These are phyloP conservation scores for Pseudotsuga menziesii DNA, from an alignment of 75 land plant species.

Conservation along the genomic window DNA sequence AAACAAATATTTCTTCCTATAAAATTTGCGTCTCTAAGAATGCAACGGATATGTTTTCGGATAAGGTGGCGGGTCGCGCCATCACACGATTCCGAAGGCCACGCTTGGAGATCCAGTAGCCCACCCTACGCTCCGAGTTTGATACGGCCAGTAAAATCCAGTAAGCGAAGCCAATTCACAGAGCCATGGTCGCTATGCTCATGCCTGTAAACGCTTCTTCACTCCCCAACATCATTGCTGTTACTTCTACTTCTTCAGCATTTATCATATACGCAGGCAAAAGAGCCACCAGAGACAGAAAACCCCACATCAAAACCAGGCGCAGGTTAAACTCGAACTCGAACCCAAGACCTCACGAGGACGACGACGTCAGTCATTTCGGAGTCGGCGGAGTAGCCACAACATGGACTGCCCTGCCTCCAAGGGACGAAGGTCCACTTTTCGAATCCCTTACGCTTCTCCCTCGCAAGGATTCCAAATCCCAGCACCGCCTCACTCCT, in stretches of 20 bases:
- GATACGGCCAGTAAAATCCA: background rate
- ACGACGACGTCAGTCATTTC: background rate
- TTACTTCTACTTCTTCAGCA: background rate
- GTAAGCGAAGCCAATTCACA: background rate
- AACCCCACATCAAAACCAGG: background rate
- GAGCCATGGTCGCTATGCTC: background rate
- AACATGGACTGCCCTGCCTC: slow-evolving; percentile 56
- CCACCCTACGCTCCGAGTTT: background rate
- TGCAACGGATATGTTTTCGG: background rate
- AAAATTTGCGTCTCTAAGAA: too few species aligned
- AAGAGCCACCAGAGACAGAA: background rate
- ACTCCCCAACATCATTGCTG: background rate
- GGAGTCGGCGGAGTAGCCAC: slow-evolving; percentile 23
- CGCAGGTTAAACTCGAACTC: background rate
- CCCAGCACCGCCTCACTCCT: background rate
- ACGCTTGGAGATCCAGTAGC: background rate
- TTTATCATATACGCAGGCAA: background rate
- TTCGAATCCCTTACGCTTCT: background rate
- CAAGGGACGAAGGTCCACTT: slow-evolving; percentile 31
- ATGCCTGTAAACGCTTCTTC: background rate
- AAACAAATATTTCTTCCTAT: too few species aligned
- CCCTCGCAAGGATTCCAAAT: background rate
- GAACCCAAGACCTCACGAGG: background rate
- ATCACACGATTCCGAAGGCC: background rate
- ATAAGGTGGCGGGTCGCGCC: background rate